phyloP scores from a whole-genome alignment of 768 basidiomycete species.

The Candolleomyces aberdarensis region DNA sequence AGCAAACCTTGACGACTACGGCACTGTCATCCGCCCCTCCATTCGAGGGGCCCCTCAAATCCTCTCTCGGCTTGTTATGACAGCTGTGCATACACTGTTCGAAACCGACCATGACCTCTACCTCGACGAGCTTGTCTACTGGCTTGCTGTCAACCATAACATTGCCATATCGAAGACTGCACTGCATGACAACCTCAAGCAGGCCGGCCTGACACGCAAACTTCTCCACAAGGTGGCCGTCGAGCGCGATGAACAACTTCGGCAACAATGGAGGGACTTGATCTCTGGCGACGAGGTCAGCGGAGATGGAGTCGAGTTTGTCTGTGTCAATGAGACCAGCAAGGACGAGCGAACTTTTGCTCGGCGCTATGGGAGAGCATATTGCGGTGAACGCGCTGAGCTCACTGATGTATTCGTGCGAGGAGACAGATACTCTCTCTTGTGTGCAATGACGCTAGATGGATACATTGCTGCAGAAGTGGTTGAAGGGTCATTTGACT shows the following conservation, averaged over 20 bases:
- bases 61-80: slow-evolving; percentile 16
- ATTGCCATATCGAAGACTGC: slow-evolving; percentile 15
- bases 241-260: slow-evolving; percentile 17
- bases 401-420: slow-evolving; percentile 20
- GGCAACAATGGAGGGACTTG: slow-evolving; percentile 11
- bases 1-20: slow-evolving; percentile 16
- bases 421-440: slow-evolving; percentile 23
- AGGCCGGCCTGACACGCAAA: slow-evolving; percentile 72
- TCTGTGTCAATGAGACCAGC: slow-evolving; percentile 26
- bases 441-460: slow-evolving; percentile 25
- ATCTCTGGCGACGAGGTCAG: slow-evolving; percentile 3
- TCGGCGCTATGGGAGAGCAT: slow-evolving; percentile 21
- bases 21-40: slow-evolving; percentile 11
- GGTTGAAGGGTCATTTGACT: slow-evolving; percentile 24
- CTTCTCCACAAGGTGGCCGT: slow-evolving; percentile 36
- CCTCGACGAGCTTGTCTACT: slow-evolving; percentile 20
- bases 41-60: slow-evolving; percentile 17
- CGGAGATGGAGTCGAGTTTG: slow-evolving; percentile 17
- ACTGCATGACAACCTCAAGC: slow-evolving; percentile 61
- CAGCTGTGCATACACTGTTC: slow-evolving; percentile 19
- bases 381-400: slow-evolving; percentile 16
- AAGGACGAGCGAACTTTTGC: slow-evolving; percentile 22
- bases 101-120: slow-evolving; percentile 10
- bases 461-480: slow-evolving; percentile 25
- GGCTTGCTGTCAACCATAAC: slow-evolving; percentile 20